phyloP scores from a whole-genome alignment of 2,329 filamentous ascomycete species.

The Orbilia javanica region DNA sequence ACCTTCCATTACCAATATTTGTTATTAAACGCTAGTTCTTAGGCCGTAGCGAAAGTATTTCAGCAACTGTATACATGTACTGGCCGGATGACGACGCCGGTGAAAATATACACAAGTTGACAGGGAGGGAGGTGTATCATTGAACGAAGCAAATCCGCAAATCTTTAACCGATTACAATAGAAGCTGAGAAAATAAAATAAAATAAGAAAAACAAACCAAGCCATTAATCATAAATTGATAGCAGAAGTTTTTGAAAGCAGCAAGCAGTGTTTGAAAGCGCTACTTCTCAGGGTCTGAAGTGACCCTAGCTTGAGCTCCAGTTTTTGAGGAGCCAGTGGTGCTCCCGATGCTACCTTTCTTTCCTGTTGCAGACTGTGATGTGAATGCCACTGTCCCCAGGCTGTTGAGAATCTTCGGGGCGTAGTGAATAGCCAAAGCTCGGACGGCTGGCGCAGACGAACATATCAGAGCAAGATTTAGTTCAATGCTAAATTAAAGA shows the following conservation, averaged over 20 bases:
- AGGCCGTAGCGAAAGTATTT: background rate
- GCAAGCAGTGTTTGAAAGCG: background rate
- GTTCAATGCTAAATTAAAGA: slow-evolving; percentile 39
- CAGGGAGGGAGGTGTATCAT: slow-evolving; percentile 12
- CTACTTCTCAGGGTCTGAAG: slow-evolving; percentile 31
- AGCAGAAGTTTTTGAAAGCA: background rate
- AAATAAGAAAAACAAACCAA: slow-evolving; percentile 1
- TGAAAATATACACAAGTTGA: slow-evolving; percentile 13
- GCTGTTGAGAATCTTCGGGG: slow-evolving; percentile 47
- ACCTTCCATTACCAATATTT: slow-evolving; percentile 26
- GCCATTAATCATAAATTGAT: background rate
- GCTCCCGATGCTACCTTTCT: slow-evolving; percentile 38
- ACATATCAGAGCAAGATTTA: slow-evolving; percentile 54
- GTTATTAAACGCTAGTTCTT: slow-evolving; percentile 6
- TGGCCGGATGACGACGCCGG: background rate
- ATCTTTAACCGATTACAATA: slow-evolving; percentile 14
- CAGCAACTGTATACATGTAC: background rate
- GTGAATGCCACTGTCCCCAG: slow-evolving; percentile 29
- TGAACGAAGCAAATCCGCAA: slow-evolving; percentile 11
- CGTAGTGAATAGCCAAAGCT: slow-evolving; percentile 51
- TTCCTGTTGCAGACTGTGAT: slow-evolving; percentile 11
- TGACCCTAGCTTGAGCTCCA: slow-evolving; percentile 3
- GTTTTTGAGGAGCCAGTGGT: slow-evolving; percentile 8
- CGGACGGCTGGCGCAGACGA: slow-evolving; percentile 47
- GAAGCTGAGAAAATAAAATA: slow-evolving; percentile 1